Base-by-base conservation (phyloP, 1,284 basidiomycete genomes). In the Rhizopogon parksii region DNA sequence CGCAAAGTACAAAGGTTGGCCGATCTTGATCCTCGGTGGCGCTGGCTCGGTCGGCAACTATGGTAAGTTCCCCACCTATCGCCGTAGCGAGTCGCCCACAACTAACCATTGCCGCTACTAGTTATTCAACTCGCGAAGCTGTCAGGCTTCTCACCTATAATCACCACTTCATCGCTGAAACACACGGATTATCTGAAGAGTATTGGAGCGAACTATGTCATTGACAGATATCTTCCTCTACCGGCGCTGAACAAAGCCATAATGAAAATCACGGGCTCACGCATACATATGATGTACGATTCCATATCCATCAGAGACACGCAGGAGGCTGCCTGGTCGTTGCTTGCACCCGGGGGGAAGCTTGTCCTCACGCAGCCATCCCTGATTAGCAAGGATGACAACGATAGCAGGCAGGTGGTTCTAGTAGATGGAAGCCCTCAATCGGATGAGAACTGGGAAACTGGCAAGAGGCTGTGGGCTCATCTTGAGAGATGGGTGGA, bases 1-100 rank as follows among this genome's bases (percentile, higher is more conserved):
- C 21, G 62, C 62, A 52, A 68, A 67, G 25, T 73, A 72, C 58
- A 60, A 60, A 14, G 63, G 67, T 24, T 68, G 71, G 60, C 66
- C 75, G 2, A 63, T 74, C 47, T 51, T 78, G 43, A 65, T 79
- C 40, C 63, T 76, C 40, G 76, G 75, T 24, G 77, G 76, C 7
- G 59, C 70, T 14, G 69, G 70, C 7, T 72, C 72, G 24, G 72
- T 77, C 8, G 77, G 76, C 21, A 69, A 74, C 59, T 77, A 68
- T 47, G 71, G 71, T 71, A 54, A 62, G 69, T 3, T 47, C 34
- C 49, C 40, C 47, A 40, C 21, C 12, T 45, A 56, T 56, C 43
- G 21, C 30, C 38, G 17, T 11, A 8, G 36, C 25, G 38, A 36
- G 54, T 54, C 38, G 32, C 1, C 34, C 11, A 12, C 53, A 47